Conservation (phyloP, 2,329 filamentous ascomycete genomes). For the Aspergillus flavus region DNA sequence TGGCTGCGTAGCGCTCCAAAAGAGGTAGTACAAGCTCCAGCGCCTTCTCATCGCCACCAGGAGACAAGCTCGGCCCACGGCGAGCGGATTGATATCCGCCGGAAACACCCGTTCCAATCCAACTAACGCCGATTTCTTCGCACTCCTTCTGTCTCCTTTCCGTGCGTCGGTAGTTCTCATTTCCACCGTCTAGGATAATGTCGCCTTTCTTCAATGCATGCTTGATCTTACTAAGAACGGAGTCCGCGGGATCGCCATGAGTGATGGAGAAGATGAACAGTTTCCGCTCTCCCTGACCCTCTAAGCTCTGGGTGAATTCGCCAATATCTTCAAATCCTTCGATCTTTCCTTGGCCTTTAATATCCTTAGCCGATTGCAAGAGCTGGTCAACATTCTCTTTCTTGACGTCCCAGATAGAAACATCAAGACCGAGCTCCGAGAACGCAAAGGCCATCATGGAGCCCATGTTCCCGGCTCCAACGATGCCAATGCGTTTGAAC, state of each 20-base stretch:
- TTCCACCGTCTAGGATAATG: slow-evolving; percentile 69
- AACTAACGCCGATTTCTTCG: slow-evolving; percentile 60
- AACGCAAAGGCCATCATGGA: slow-evolving; percentile 48
- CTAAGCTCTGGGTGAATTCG: slow-evolving; percentile 39
- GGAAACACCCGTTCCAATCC: slow-evolving; percentile 69
- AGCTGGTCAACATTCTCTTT: slow-evolving; percentile 38
- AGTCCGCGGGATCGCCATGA: slow-evolving; percentile 42
- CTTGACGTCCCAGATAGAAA: slow-evolving; percentile 43
- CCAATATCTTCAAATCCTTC: slow-evolving; percentile 38
- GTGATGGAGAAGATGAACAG: slow-evolving; percentile 46
- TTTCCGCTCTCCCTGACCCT: slow-evolving; percentile 33
- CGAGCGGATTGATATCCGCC: slow-evolving; percentile 71
- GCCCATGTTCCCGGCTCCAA: slow-evolving; percentile 46
- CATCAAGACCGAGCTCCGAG: slow-evolving; percentile 40
- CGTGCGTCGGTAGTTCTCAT: slow-evolving; percentile 68
- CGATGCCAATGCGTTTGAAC: slow-evolving; percentile 43
- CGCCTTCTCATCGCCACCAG: slow-evolving; percentile 61
- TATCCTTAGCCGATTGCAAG: slow-evolving; percentile 25
- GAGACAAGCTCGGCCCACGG: slow-evolving; percentile 68
- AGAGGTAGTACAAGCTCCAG: slow-evolving; percentile 64
- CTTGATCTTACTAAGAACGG: slow-evolving; percentile 43
- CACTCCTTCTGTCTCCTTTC: slow-evolving; percentile 64
- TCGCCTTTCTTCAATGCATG: slow-evolving; percentile 61
- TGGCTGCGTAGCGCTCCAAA: slow-evolving; percentile 63
- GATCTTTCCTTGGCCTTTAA: slow-evolving; percentile 35